phyloP scores from a whole-genome alignment of 257 asterid species.

The Nicotiana knightiana region DNA sequence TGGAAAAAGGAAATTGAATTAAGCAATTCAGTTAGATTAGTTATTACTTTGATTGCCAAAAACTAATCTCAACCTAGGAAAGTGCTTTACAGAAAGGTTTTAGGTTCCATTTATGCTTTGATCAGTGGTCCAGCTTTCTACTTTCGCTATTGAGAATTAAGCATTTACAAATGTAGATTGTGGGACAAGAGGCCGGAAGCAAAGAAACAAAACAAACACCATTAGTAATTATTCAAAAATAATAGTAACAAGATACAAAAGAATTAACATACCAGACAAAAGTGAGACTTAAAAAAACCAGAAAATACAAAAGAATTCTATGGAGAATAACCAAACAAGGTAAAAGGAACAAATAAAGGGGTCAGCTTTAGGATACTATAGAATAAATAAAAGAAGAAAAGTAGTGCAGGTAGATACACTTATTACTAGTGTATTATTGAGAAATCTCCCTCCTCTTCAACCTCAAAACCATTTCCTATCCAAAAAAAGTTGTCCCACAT shows the following conservation, averaged over 20 bases:
- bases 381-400: background rate
- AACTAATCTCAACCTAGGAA: background rate
- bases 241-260: background rate
- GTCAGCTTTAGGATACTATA: background rate
- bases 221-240: background rate
- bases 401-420: background rate
- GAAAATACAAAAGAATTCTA: conserved; percentile 8
- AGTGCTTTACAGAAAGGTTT: background rate
- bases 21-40: background rate
- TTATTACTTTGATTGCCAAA: background rate
- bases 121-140: background rate
- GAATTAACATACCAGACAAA: conserved; percentile 8
- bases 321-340: background rate
- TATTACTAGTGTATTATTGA: background rate
- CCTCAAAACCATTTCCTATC: conserved; percentile 6
- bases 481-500: background rate
- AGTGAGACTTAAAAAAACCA: background rate
- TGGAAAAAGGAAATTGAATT: background rate
- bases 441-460: background rate
- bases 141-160: background rate
- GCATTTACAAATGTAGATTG: background rate
- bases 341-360: background rate
- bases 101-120: background rate
- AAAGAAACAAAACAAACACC: background rate
- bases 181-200: background rate